Evolutionary conservation across 768 basidiomycete species (phyloP).

Genomic region (Hortiboletus flavorubellus): DNA sequence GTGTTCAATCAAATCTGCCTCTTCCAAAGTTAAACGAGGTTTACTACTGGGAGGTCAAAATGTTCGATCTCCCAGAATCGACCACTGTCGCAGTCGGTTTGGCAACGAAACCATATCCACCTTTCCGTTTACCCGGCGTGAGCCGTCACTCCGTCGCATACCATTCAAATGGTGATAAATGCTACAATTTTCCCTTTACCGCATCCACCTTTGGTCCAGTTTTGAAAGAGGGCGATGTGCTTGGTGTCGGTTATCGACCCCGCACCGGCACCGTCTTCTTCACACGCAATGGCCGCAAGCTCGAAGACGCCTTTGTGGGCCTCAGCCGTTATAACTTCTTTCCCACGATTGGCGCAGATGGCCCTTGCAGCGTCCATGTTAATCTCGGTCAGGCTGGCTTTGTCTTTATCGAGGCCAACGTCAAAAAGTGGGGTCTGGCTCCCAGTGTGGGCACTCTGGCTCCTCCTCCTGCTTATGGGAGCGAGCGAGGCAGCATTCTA

Average conservation of each 20-base stretch:
- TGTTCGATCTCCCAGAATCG: conserved; percentile 90
- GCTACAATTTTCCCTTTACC: conserved; percentile 95
- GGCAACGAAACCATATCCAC: conserved; percentile 95
- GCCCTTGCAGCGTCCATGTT: conserved; percentile 94
- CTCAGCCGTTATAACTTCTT: conserved; percentile 91
- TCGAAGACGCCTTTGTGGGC: conserved; percentile 94
- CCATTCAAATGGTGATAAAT: conserved; percentile 95
- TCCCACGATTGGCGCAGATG: conserved; percentile 95
- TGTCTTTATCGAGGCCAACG: conserved; percentile 99
- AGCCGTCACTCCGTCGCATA: conserved; percentile 90
- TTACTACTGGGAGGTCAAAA: conserved; percentile 99
- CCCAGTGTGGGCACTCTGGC: conserved; percentile 96
- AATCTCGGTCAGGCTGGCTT: conserved; percentile 98
- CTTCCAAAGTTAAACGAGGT: conserved; percentile 98
- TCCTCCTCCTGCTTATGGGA: conserved; percentile 97
- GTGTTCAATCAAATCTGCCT: conserved; percentile 94
- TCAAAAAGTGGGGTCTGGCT: conserved; percentile 99
- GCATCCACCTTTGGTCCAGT: conserved; percentile 75
- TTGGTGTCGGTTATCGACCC: conserved; percentile 94
- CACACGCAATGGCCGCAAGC: conserved; percentile 95
- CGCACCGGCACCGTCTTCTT: conserved; percentile 98
- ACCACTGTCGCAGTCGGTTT: conserved; percentile 92
- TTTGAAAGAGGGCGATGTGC: conserved; percentile 91
- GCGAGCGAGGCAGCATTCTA: conserved; percentile 93
- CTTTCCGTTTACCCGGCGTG: conserved; percentile 87